These are phyloP conservation scores for Diaporthe citrichinensis DNA, from an alignment of 2,329 filamentous ascomycete genomes.

Conservation along the genomic window DNA sequence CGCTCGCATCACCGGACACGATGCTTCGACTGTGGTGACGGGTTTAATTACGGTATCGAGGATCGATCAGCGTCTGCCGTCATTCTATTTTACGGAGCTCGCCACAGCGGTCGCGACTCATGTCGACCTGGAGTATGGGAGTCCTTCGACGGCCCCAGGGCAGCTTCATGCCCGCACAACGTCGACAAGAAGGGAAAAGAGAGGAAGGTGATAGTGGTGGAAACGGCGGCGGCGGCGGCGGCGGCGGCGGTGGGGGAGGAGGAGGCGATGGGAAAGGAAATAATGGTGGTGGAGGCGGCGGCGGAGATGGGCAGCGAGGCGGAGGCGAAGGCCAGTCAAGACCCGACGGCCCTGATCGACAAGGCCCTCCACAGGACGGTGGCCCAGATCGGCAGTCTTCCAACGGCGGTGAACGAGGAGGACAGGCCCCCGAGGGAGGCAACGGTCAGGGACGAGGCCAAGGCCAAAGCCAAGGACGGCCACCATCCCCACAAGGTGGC, in stretches of 20 bases:
- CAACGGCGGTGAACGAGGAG: slow-evolving; percentile 12
- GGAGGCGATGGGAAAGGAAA: not conserved
- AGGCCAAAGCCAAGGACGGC: slow-evolving; percentile 8
- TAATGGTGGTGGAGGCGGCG: not conserved
- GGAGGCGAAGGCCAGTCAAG: not conserved
- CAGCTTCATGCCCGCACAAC: slow-evolving; percentile 13
- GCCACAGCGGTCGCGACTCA: not conserved
- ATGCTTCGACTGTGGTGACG: slow-evolving; percentile 30
- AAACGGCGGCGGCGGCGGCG: not conserved
- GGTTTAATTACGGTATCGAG: slow-evolving; percentile 3
- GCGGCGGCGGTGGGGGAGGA: not conserved
- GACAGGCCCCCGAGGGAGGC: slow-evolving; percentile 2
- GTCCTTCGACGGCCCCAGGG: slow-evolving; percentile 24
- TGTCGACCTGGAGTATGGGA: slow-evolving; percentile 28
- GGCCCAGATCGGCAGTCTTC: not conserved
- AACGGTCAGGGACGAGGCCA: not conserved
- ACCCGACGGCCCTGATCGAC: not conserved
- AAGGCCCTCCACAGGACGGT: slow-evolving; percentile 8
- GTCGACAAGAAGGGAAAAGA: slow-evolving; percentile 3
- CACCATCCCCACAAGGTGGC: not conserved
- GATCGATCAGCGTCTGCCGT: not conserved
- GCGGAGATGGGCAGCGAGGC: not conserved
- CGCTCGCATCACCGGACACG: slow-evolving; percentile 31
- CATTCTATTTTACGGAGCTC: not conserved
- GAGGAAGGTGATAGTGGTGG: not conserved